phyloP scores from a whole-genome alignment of 169 alveolate genomes.

The Plasmodium vivax region DNA sequence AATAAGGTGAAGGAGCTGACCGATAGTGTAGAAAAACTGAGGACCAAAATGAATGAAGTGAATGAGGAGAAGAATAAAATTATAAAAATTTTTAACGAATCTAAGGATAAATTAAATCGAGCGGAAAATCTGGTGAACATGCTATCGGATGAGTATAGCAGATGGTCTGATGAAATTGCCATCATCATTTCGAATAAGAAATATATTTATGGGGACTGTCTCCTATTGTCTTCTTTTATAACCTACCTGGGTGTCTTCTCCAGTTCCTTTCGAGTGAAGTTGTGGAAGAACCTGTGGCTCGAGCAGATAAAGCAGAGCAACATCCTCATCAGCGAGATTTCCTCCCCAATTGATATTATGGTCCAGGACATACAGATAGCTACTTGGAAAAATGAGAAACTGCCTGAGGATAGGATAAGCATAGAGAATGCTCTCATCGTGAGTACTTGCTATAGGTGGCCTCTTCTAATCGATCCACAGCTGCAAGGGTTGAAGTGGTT shows the following conservation, averaged over 20 bases:
- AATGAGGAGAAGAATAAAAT: conserved; percentile 89
- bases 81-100: conserved; percentile 92
- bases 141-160: conserved; percentile 94
- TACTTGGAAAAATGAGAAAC: conserved; percentile 95
- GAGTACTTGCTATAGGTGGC: conserved; percentile 96
- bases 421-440: conserved; percentile 96
- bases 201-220: conserved; percentile 94
- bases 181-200: conserved; percentile 89
- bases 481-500: conserved; percentile 97
- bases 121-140: conserved; percentile 96
- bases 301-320: conserved; percentile 89
- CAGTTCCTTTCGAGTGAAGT: conserved; percentile 89
- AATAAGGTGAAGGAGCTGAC: conserved; percentile 91
- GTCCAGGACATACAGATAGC: conserved; percentile 95
- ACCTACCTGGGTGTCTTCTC: conserved; percentile 97
- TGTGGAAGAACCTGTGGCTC: conserved; percentile 93
- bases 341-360: conserved; percentile 91
- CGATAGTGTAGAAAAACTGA: conserved; percentile 86
- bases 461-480: conserved; percentile 97
- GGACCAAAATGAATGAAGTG: conserved; percentile 92
- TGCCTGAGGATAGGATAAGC: conserved; percentile 95
- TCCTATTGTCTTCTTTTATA: conserved; percentile 95
- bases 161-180: conserved; percentile 95
- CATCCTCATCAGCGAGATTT: conserved; percentile 91
- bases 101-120: conserved; percentile 89